phyloP scores from a whole-genome alignment of 192 early-diverging fungal species.

The Gigaspora rosea region DNA sequence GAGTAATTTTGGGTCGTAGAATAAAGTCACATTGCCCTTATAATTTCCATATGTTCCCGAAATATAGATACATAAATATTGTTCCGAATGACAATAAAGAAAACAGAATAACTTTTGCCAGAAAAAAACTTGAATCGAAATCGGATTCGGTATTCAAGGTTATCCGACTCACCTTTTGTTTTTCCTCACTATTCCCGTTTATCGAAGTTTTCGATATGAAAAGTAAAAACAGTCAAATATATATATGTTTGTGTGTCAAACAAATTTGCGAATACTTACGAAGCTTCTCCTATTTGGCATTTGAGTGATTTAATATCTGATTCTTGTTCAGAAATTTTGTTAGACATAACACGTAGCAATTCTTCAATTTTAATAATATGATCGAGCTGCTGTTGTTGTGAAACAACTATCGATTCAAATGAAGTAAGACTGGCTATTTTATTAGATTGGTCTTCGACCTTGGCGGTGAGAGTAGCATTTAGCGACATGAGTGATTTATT shows the following conservation, averaged over 20 bases:
- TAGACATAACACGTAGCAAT: conserved; percentile 6
- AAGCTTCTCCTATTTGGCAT: neutral
- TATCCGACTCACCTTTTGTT: conserved; percentile 25
- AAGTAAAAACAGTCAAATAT: neutral
- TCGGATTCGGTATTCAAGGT: neutral
- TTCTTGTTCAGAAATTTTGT: conserved; percentile 20
- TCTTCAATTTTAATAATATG: conserved; percentile 21
- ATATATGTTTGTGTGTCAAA: no score
- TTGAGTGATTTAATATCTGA: conserved; percentile 13
- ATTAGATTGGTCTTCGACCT: conserved; percentile 7
- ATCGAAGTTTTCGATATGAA: neutral
- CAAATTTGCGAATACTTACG: conserved; percentile 15
- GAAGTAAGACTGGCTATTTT: neutral
- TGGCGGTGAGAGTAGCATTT: conserved; percentile 2
- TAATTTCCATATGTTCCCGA: conserved; percentile 4
- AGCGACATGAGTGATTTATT: conserved; percentile 16
- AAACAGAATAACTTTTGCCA: neutral
- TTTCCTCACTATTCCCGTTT: neutral
- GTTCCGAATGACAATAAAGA: neutral
- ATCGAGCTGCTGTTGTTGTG: conserved; percentile 22
- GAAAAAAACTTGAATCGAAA: neutral
- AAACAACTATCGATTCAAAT: neutral
- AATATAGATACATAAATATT: conserved; percentile 13
- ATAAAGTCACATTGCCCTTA: neutral
- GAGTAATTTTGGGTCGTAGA: conserved; percentile 22